A percentile compares a stretch with the other conserved stretches of the same genome.
phyloP scores from a whole-genome alignment of 768 basidiomycete species.

The Pholiota microspora region DNA sequence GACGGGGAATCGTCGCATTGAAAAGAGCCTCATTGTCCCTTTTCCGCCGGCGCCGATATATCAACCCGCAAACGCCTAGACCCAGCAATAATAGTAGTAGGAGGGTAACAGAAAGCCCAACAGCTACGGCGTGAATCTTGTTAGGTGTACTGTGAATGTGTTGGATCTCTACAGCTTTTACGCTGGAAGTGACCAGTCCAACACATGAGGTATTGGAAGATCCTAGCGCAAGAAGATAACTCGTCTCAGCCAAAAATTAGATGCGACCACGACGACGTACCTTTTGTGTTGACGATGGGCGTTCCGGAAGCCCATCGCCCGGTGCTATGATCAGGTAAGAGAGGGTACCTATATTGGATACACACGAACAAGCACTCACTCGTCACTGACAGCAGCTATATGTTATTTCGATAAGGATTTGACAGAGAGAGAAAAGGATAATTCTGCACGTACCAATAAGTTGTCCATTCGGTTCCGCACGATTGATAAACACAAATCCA shows the following conservation, averaged over 20 bases:
- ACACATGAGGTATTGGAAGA: constrained; percentile 30
- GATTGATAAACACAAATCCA: constrained; percentile 40
- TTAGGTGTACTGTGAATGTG: not conserved
- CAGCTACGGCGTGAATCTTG: not conserved
- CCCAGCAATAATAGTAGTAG: not conserved
- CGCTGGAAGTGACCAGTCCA: constrained; percentile 28
- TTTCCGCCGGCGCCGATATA: not conserved
- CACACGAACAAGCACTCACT: constrained; percentile 33
- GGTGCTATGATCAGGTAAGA: constrained; percentile 25
- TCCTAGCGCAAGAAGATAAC: constrained; percentile 11
- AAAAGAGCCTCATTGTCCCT: not conserved
- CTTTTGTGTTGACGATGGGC: constrained; percentile 27
- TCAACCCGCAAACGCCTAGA: not conserved
- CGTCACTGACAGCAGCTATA: constrained; percentile 38
- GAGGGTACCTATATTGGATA: constrained; percentile 1
- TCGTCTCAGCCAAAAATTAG: constrained; percentile 1
- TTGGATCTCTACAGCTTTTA: constrained; percentile 9
- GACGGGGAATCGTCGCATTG: not conserved
- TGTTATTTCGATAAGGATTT: not conserved
- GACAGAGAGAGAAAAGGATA: not conserved
- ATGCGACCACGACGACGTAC: constrained; percentile 24
- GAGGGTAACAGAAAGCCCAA: not conserved
- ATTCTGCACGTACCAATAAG: constrained; percentile 37
- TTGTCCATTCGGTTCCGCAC: constrained; percentile 31
- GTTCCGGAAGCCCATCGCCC: constrained; percentile 38